Percentiles rank a stretch among this genome's conserved stretches.
phyloP scores from a whole-genome alignment of 2,329 filamentous ascomycete genomes.

The Botrytis sinoallii region DNA sequence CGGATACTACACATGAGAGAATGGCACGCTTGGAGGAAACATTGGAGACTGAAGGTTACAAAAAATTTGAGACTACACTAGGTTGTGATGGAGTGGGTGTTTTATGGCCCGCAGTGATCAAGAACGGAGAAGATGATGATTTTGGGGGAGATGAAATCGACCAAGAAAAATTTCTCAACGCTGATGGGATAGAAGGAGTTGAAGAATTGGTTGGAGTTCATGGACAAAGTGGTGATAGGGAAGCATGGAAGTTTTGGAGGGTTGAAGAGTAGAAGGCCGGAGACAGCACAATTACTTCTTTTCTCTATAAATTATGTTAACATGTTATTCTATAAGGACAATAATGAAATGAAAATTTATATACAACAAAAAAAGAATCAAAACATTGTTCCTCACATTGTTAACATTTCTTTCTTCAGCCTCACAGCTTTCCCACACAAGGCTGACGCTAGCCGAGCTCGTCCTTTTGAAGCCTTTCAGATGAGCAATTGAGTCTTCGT shows the following conservation, averaged over 20 bases:
- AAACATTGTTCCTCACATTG: constrained; percentile 15
- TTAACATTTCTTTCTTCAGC: constrained; percentile 16
- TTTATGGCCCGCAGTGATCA: constrained; percentile 85
- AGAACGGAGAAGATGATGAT: constrained; percentile 77
- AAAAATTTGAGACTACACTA: constrained; percentile 82
- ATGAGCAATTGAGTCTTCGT: constrained; percentile 1
- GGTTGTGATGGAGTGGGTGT: constrained; percentile 94
- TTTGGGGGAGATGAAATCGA: constrained; percentile 89
- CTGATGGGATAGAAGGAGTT: constrained; percentile 78
- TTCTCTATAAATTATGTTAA: constrained; percentile 17
- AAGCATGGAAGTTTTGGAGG: constrained; percentile 87
- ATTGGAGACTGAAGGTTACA: constrained; percentile 70
- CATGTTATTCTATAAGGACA: constrained; percentile 11
- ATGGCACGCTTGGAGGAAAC: constrained; percentile 62
- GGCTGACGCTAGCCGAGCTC: constrained; percentile 19
- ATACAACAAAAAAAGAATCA: not conserved
- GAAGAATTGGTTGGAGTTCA: constrained; percentile 82
- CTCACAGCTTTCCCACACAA: constrained; percentile 8
- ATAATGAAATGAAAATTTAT: not conserved
- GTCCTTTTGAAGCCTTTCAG: not conserved
- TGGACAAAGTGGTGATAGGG: constrained; percentile 62
- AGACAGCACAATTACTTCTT: constrained; percentile 23
- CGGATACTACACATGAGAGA: constrained; percentile 54
- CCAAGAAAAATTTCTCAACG: constrained; percentile 80
- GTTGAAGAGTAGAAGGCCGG: constrained; percentile 45